Evolutionary conservation across 345 rosid genomes (phyloP).

Genomic region (Eucalyptus guilfoylei): DNA sequence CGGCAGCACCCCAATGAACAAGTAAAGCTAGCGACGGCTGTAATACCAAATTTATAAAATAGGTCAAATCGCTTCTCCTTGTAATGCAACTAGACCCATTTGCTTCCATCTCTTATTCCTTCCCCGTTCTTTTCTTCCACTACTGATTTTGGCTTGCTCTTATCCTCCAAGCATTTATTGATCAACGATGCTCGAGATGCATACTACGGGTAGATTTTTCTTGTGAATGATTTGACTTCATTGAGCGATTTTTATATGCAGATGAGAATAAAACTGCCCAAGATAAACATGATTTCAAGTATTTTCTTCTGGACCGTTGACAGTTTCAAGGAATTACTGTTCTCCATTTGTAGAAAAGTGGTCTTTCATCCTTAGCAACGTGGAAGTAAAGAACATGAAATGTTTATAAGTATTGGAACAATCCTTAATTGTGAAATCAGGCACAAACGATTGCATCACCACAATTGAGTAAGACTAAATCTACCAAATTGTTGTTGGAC

Average conservation of each 20-base stretch:
- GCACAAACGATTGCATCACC: background rate
- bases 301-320: too few relatives aligned
- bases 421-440: background rate
- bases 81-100: background rate
- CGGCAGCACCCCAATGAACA: background rate
- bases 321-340: too few relatives aligned
- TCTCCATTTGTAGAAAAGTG: background rate
- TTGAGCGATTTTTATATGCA: too few relatives aligned
- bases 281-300: background rate
- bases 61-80: background rate
- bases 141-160: background rate
- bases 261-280: background rate
- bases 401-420: background rate
- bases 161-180: background rate
- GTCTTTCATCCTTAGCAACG: background rate
- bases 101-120: background rate
- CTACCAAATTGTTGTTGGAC: background rate
- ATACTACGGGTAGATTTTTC: background rate
- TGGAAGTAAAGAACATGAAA: background rate
- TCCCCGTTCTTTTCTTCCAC: background rate
- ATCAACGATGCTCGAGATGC: background rate
- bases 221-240: background rate
- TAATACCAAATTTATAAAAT: background rate
- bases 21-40: background rate
- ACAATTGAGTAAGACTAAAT: background rate